Conservation (phyloP, 2,329 filamentous ascomycete species). For the Fusarium sp. region DNA sequence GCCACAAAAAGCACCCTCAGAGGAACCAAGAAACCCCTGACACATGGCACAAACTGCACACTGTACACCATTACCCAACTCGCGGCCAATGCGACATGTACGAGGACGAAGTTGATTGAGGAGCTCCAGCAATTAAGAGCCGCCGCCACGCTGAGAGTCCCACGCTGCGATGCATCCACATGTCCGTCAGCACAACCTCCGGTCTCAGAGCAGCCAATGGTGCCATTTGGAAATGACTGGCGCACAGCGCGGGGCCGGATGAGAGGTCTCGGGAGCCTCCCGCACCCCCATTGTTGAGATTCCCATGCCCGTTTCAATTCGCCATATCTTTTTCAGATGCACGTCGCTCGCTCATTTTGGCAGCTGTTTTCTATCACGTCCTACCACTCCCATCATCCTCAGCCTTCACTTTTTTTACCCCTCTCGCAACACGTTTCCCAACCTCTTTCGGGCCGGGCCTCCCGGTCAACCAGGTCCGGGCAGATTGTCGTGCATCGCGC, state of each 20-base stretch:
- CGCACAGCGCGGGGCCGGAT: slow-evolving; percentile 33
- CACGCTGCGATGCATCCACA: slow-evolving; percentile 24
- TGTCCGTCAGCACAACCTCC: slow-evolving; percentile 17
- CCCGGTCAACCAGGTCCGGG: slow-evolving; percentile 24
- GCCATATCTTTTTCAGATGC: not conserved
- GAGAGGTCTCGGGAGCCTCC: slow-evolving; percentile 40
- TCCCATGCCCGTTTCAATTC: slow-evolving; percentile 22
- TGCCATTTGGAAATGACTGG: slow-evolving; percentile 26
- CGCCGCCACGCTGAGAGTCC: slow-evolving; percentile 11
- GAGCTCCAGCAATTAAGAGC: slow-evolving; percentile 20
- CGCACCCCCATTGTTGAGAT: slow-evolving; percentile 33
- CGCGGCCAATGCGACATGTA: slow-evolving; percentile 9
- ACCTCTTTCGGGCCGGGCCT: slow-evolving; percentile 10
- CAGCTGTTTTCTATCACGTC: not conserved
- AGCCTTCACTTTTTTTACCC: slow-evolving; percentile 7
- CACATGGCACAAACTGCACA: slow-evolving; percentile 30
- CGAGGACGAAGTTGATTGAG: not conserved
- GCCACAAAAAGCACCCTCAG: slow-evolving; percentile 18
- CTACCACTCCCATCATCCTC: slow-evolving; percentile 3
- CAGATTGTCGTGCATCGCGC: slow-evolving; percentile 12
- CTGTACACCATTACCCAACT: slow-evolving; percentile 12
- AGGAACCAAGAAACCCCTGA: slow-evolving; percentile 7
- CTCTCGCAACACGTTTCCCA: slow-evolving; percentile 10
- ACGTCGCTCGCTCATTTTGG: not conserved
- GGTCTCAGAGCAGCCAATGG: slow-evolving; percentile 26